Percentiles rank a stretch among this genome's conserved stretches.
These are phyloP conservation scores for Chlorella sp. DNA, from an alignment of 139 green algal species.

Conservation along the genomic window DNA sequence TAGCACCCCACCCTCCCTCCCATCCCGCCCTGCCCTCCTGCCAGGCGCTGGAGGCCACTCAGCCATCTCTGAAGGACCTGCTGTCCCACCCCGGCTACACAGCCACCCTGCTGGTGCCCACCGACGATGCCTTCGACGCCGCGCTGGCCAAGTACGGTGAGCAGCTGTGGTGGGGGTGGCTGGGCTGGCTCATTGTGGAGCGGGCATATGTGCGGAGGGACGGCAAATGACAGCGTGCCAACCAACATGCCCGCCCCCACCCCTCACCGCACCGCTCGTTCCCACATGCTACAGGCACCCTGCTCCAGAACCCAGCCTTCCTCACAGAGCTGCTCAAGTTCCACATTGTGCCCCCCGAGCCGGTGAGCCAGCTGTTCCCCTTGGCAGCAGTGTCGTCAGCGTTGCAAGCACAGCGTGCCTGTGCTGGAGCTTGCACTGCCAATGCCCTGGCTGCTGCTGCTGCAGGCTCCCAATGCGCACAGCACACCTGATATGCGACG, in stretches of 20 bases:
- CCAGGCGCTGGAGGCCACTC: constrained; percentile 31
- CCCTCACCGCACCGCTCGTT: neutral
- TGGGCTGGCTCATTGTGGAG: no score
- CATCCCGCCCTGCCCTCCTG: no score
- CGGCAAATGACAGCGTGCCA: no score
- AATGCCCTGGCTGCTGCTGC: no score
- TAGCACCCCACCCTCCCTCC: no score
- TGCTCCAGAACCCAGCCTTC: constrained; percentile 22
- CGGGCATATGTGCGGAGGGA: no score
- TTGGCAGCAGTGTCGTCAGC: no score
- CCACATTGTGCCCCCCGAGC: constrained; percentile 60
- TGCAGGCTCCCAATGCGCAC: no score
- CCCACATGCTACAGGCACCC: neutral
- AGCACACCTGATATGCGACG: no score
- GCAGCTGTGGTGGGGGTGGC: neutral
- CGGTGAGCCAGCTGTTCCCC: neutral
- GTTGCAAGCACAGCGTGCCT: no score
- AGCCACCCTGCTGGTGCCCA: constrained; percentile 58
- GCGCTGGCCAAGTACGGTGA: constrained; percentile 27
- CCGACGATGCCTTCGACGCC: constrained; percentile 47
- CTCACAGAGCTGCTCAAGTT: constrained; percentile 54
- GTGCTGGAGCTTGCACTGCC: no score
- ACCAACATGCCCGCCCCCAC: no score
- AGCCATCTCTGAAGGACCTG: constrained; percentile 31
- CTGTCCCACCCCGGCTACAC: constrained; percentile 50